phyloP scores from a whole-genome alignment of 495 filamentous ascomycete genomes.

The Xylaria acuta region DNA sequence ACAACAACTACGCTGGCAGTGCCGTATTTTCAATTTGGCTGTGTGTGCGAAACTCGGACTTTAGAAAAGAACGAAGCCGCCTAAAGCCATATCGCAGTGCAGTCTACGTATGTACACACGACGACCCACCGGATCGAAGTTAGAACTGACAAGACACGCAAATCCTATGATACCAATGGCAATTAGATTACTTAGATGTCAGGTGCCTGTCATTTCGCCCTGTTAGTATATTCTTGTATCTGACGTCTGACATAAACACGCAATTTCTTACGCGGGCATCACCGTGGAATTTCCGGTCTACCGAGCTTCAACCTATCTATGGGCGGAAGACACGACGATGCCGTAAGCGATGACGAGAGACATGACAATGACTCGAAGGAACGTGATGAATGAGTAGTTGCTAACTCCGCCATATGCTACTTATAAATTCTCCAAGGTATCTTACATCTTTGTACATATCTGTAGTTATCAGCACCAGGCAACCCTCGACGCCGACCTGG shows the following conservation, averaged over 20 bases:
- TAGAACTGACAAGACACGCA: not conserved
- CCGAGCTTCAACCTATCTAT: not conserved
- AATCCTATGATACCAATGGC: not conserved
- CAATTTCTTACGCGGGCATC: not conserved
- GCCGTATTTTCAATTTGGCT: not conserved
- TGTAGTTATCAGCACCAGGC: not conserved
- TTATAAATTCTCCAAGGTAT: not conserved
- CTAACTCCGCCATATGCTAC: not conserved
- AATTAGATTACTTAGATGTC: not conserved
- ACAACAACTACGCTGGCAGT: not conserved
- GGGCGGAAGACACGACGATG: not conserved
- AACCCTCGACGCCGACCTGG: not conserved
- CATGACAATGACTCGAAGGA: not conserved
- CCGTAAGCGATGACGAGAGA: conserved; percentile 10
- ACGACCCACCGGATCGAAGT: not conserved
- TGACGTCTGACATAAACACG: conserved; percentile 4
- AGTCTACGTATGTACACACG: not conserved
- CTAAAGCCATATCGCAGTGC: not conserved
- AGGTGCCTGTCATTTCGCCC: not conserved
- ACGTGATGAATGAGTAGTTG: not conserved
- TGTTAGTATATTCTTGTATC: not conserved
- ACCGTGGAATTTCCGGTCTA: not conserved
- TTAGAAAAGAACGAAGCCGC: not conserved
- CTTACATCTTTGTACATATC: not conserved
- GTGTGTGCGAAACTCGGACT: not conserved